Conservation (phyloP, 2,329 filamentous ascomycete species). For the Paraphoma sp. region DNA sequence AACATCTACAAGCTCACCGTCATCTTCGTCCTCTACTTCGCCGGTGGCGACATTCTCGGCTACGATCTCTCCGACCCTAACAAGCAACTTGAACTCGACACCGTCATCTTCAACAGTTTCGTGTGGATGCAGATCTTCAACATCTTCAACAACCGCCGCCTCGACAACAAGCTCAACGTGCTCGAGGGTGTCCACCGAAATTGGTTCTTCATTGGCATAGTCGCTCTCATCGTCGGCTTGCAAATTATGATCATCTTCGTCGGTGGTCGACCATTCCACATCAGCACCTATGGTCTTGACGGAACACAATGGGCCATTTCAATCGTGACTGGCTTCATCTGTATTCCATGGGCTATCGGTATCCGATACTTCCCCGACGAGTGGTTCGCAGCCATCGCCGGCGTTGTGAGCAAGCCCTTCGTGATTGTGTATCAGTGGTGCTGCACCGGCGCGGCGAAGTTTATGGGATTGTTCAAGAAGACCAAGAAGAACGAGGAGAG, state of each 20-base stretch:
- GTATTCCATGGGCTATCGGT: slow-evolving; percentile 59
- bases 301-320: slow-evolving; percentile 68
- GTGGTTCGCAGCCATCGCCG: slow-evolving; percentile 33
- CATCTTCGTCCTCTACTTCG: slow-evolving; percentile 67
- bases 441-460: slow-evolving; percentile 11
- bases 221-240: slow-evolving; percentile 62
- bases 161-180: slow-evolving; percentile 69
- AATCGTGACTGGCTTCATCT: slow-evolving; percentile 58
- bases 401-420: slow-evolving; percentile 28
- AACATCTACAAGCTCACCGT: slow-evolving; percentile 67
- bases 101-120: slow-evolving; percentile 73
- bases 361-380: slow-evolving; percentile 61
- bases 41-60: slow-evolving; percentile 61
- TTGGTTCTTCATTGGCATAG: slow-evolving; percentile 65
- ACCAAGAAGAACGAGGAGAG: slow-evolving; percentile 19
- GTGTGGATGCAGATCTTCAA: slow-evolving; percentile 79
- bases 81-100: slow-evolving; percentile 59
- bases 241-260: slow-evolving; percentile 66
- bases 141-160: slow-evolving; percentile 69
- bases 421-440: slow-evolving; percentile 27
- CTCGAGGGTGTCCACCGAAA: slow-evolving; percentile 65
- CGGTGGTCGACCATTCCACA: slow-evolving; percentile 62
- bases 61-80: slow-evolving; percentile 52
- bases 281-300: slow-evolving; percentile 55
- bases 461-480: slow-evolving; percentile 24